Evolutionary conservation across 2,329 filamentous ascomycete genomes (phyloP).

Genomic region (Diaporthe ilicicola): DNA sequence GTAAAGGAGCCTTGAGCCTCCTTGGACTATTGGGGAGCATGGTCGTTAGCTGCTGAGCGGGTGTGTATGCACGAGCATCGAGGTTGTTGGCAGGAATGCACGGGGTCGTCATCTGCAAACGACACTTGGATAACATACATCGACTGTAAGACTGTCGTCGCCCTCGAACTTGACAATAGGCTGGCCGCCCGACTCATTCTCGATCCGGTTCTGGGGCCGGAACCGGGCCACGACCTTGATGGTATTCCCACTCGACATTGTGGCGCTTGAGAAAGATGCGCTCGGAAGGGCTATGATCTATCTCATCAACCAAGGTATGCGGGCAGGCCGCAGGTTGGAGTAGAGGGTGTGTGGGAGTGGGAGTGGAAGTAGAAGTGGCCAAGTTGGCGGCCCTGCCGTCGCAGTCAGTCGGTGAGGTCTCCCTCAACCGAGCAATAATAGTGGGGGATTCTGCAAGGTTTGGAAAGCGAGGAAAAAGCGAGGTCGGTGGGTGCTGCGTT

Average conservation of each 20-base stretch:
- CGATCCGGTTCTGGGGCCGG: constrained; percentile 94
- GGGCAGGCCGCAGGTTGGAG: constrained; percentile 28
- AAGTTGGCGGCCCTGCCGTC: constrained; percentile 30
- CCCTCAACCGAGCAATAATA: constrained; percentile 15
- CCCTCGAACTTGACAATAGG: constrained; percentile 90
- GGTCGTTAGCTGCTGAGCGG: background rate
- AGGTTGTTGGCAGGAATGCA: background rate
- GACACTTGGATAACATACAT: constrained; percentile 66
- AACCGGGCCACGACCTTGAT: constrained; percentile 97
- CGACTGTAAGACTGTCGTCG: constrained; percentile 87
- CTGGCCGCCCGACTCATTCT: constrained; percentile 88
- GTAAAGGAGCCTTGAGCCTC: constrained; percentile 89
- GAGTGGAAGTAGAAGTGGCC: constrained; percentile 24
- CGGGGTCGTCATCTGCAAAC: background rate
- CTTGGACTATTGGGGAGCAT: constrained; percentile 66
- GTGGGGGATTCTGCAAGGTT: constrained; percentile 23
- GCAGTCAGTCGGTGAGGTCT: constrained; percentile 23
- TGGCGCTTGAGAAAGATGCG: constrained; percentile 43
- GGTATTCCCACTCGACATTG: constrained; percentile 68
- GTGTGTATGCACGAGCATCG: background rate
- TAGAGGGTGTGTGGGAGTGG: background rate
- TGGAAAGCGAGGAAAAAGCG: constrained; percentile 17
- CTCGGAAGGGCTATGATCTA: constrained; percentile 37
- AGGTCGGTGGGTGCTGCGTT: constrained; percentile 23
- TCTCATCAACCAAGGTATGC: constrained; percentile 38